Evolutionary conservation across 495 filamentous ascomycete genomes (phyloP), one percentile per base, ranked within the genome.

Genomic region (Trichoderma reesei): DNA sequence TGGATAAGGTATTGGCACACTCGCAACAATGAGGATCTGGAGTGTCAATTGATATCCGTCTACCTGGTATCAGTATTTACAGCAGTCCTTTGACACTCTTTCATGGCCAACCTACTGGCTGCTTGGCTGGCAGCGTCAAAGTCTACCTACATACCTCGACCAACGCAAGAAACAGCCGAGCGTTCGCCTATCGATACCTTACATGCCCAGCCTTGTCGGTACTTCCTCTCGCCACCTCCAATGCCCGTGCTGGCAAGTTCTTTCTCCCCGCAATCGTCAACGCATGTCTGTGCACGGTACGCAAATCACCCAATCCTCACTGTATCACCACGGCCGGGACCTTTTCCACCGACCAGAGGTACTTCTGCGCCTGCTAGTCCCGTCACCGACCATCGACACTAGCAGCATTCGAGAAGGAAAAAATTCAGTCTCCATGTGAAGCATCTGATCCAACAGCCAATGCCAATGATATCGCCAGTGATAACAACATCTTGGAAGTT

Each of bases 331-430:
- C 51, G 11, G 11, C 1, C 7, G 10, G 20, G 14, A 33, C 31
- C 51, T 56, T 56, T 56, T 56, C 16, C 20, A 31, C 4, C 7
- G 10, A 10, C 14, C 51, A 31, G 16, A 14, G 51, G 51, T 56
- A 56, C 51, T 56, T 56, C 51, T 56, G 51, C 10, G 11, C 20
- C 34, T 31, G 51, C 31, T 34, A 34, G 31, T 13, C 51, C 51
- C 51, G 51, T 56, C 51, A 56, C 51, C 51, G 51, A 56, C 14
- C 51, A 33, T 56, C 51, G 51, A 56, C 51, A 56, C 51, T 56
- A 34, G 34, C 26, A 56, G 34, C 16, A 11, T 56, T 56, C 31
- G 20, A 56, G 51, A 56, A 33, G 51, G 14, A 56, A 26, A 18
- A 48, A 48, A 48, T 16, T 16, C 14, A n/a, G 20, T 18, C 4